Evolutionary conservation across 176 grass and related monocot genomes (phyloP).

Genomic region (Oryza meyeriana): DNA sequence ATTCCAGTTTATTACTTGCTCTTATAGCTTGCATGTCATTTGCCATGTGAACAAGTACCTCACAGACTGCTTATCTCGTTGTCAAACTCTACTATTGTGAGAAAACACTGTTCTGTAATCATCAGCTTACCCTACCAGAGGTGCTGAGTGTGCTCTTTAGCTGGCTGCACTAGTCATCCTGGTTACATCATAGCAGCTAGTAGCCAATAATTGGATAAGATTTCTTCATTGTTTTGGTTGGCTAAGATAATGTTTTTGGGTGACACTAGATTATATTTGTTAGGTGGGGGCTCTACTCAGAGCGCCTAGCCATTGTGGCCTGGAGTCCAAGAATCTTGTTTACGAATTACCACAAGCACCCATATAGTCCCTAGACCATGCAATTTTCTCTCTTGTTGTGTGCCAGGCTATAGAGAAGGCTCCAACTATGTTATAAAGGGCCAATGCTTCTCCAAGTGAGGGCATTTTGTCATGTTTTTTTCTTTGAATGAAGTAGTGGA

Average conservation of each 20-base stretch:
- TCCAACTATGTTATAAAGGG: no score
- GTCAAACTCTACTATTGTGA: not conserved
- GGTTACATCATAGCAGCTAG: not conserved
- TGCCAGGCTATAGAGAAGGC: no score
- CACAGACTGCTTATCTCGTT: not conserved
- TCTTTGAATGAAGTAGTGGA: no score
- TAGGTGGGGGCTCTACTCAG: no score
- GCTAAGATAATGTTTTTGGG: not conserved
- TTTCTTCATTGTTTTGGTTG: not conserved
- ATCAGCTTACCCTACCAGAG: not conserved
- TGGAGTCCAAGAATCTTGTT: not conserved
- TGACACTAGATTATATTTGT: no score
- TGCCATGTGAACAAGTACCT: not conserved
- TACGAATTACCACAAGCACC: no score
- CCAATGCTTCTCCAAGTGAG: not conserved
- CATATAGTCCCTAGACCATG: no score
- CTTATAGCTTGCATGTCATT: not conserved
- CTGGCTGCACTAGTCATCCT: not conserved
- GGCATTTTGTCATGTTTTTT: not conserved
- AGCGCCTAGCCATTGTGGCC: no score
- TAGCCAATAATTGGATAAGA: not conserved
- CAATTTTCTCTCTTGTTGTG: no score
- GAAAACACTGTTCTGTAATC: not conserved
- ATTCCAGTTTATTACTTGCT: not conserved
- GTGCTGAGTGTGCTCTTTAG: not conserved